A percentile compares a stretch with the other conserved stretches of the same genome.
Conservation (phyloP, 768 basidiomycete genomes). For the Podaxis carcinomalis region DNA sequence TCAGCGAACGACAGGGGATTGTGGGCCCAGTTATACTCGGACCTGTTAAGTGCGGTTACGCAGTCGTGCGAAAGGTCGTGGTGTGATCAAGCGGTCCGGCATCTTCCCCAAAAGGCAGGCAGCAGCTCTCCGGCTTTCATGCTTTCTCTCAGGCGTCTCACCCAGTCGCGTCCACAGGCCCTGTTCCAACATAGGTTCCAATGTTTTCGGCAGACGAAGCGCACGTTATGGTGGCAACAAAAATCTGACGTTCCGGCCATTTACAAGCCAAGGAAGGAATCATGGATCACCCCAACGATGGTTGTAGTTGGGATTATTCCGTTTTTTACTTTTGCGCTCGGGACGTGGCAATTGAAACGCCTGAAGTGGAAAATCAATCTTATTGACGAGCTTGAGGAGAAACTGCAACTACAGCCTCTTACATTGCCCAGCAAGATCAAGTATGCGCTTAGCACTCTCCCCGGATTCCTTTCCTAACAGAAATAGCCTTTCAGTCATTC, state of each 20-base stretch:
- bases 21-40: background rate
- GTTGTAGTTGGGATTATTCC: constrained; percentile 81
- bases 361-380: constrained; percentile 93
- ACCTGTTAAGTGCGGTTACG: background rate
- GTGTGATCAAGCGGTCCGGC: background rate
- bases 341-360: constrained; percentile 91
- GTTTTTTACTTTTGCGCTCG: constrained; percentile 84
- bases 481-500: constrained; percentile 60
- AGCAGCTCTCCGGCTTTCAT: background rate
- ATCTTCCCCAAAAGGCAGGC: background rate
- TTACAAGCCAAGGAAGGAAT: constrained; percentile 56
- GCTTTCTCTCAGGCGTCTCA: background rate
- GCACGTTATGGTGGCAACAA: constrained; percentile 11
- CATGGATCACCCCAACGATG: constrained; percentile 68
- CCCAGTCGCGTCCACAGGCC: background rate
- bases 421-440: constrained; percentile 81
- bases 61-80: constrained; percentile 6
- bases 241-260: constrained; percentile 35
- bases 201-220: constrained; percentile 8
- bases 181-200: constrained; percentile 4
- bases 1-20: background rate
- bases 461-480: background rate
- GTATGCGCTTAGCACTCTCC: constrained; percentile 40
- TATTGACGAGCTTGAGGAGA: constrained; percentile 91
- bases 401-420: constrained; percentile 76